Conservation (phyloP, 106 monocot genomes). For the Acorus calamus region DNA sequence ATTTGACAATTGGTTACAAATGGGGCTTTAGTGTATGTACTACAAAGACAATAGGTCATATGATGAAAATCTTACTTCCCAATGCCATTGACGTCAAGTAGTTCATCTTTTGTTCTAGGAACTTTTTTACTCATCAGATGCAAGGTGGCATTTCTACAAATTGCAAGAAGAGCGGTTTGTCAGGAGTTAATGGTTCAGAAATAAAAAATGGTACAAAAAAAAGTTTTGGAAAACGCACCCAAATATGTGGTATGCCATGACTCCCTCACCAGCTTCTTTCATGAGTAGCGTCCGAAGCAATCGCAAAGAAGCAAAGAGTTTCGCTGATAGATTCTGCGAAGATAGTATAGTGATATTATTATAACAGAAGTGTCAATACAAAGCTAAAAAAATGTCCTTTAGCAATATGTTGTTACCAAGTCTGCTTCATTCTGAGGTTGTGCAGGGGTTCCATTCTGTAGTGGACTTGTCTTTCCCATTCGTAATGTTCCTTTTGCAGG, state of each 20-base stretch:
- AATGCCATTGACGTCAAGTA: constrained; percentile 80
- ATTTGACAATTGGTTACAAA: too few species aligned
- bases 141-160: constrained; percentile 56
- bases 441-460: constrained; percentile 14
- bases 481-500: constrained; percentile 44
- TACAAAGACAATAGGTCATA: background rate
- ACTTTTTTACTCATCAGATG: constrained; percentile 57
- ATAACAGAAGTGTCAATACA: background rate
- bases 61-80: constrained; percentile 45
- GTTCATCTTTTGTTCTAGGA: constrained; percentile 83
- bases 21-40: too few species aligned
- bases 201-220: constrained; percentile 2
- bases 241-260: constrained; percentile 75
- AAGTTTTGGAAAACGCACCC: constrained; percentile 19
- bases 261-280: constrained; percentile 56
- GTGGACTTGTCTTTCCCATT: constrained; percentile 8
- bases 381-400: background rate
- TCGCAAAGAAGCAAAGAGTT: constrained; percentile 48
- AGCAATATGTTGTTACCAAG: constrained; percentile 17
- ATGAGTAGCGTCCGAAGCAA: constrained; percentile 44
- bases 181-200: background rate
- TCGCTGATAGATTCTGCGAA: constrained; percentile 44
- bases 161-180: background rate
- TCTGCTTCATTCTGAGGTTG: constrained; percentile 43
- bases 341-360: background rate